Base-by-base conservation (phyloP, 768 basidiomycete species). In the Lyophyllum decastes region DNA sequence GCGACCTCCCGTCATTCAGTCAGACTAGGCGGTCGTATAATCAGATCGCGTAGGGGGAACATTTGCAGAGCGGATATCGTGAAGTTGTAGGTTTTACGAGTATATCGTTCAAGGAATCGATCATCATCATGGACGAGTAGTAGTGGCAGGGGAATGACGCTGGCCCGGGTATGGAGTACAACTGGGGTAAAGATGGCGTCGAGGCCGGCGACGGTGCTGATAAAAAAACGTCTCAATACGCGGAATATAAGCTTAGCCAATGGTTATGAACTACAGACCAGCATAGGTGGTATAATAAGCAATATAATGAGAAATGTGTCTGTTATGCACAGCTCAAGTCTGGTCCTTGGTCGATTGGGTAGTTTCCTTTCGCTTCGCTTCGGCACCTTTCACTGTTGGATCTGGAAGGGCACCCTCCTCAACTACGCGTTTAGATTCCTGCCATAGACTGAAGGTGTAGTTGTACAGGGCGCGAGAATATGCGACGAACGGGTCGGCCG, bases 401-500 rank as follows among this genome's bases (percentile, higher is more conserved):
- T 47, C 26, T 21, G 52, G 35, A 47, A 57, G 46, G 41, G 58
- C 45, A 48, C 22, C 52, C 47, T 86, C 82, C 65, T 87, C 87
- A 38, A 80, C 82, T 55, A 77, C 67, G 63, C 80, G 79, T 64
- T 85, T 77, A 5, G 86, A 86, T 66, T 89, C 85, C 50, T 82
- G 82, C 87, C 88, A 89, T 49, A 87, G 77, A 41, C 68, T 77
- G 50, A 88, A 78, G 26, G 88, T 89, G 59, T 88, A 89, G 55
- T 86, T 78, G 67, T 88, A 85, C 33, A 90, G 72, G 44, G 86
- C 78, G 63, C 82, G 84, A 17, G 88, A 82, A 65, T 90, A 90
- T 34, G 76, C 75, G 47, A 76, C 66, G 63, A 88, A 72, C 8
- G 80, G 77, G 61, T 78, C 75, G 55, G 63, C 66, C 24, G 60